Percentiles rank a stretch among this genome's conserved stretches.
These are phyloP conservation scores for Pugionium cornutum DNA, from an alignment of 345 rosid genomes.

Conservation along the genomic window DNA sequence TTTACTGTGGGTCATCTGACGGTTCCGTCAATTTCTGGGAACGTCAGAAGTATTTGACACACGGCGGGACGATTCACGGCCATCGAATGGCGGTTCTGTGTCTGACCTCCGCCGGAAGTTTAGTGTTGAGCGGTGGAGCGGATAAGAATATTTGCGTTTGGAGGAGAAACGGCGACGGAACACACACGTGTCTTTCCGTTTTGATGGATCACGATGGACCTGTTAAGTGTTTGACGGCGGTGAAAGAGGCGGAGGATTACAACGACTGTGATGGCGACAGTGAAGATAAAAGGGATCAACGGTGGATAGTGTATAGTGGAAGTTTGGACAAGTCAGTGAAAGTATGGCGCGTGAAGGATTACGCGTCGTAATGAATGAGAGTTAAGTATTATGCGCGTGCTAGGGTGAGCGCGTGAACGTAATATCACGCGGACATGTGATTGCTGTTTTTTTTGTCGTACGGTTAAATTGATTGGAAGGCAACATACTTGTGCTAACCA, in stretches of 20 bases:
- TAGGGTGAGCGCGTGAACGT: background rate
- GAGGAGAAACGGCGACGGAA: slow-evolving; percentile 57
- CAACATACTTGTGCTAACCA: background rate
- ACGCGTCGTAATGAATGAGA: slow-evolving; percentile 23
- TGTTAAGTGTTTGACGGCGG: slow-evolving; percentile 71
- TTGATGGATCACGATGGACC: slow-evolving; percentile 82
- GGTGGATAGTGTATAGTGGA: slow-evolving; percentile 80
- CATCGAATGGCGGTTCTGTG: slow-evolving; percentile 52
- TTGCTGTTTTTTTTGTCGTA: background rate
- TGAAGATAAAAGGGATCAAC: slow-evolving; percentile 36
- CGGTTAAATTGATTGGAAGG: slow-evolving; percentile 26
- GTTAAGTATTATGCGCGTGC: slow-evolving; percentile 12
- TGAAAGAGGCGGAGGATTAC: slow-evolving; percentile 35
- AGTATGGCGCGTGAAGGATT: slow-evolving; percentile 70
- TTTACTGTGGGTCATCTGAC: slow-evolving; percentile 71
- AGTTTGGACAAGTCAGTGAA: slow-evolving; percentile 42
- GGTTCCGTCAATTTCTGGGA: slow-evolving; percentile 73
- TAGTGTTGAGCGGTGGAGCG: slow-evolving; percentile 79
- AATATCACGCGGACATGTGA: slow-evolving; percentile 13
- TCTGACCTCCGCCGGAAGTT: slow-evolving; percentile 49
- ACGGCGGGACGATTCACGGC: slow-evolving; percentile 63
- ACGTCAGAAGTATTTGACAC: slow-evolving; percentile 48
- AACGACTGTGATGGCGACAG: background rate
- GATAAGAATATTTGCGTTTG: slow-evolving; percentile 78
- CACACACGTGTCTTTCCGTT: slow-evolving; percentile 59